A percentile compares a stretch with the other conserved stretches of the same genome.
Conservation (phyloP, 1,284 basidiomycete species). For the Wallemia hederae region DNA sequence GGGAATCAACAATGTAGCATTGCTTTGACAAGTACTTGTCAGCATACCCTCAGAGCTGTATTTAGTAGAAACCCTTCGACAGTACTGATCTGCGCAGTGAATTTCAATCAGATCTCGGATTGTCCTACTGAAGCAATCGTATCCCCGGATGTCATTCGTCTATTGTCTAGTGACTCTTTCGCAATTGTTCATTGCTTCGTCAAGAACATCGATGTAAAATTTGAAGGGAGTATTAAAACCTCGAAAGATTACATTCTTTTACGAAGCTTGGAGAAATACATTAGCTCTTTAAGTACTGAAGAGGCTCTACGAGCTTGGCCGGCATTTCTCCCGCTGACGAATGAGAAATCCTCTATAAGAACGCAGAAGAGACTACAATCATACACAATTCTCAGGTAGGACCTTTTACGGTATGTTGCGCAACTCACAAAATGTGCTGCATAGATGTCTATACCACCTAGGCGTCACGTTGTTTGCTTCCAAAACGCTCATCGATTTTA, state of each 20-base stretch:
- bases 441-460: background rate
- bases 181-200: background rate
- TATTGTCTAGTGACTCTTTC: background rate
- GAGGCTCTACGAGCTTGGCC: background rate
- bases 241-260: background rate
- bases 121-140: too few relatives aligned
- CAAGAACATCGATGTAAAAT: background rate
- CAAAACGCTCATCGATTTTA: background rate
- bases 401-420: background rate
- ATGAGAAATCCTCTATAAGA: background rate
- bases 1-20: too few relatives aligned
- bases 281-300: background rate
- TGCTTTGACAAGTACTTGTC: too few relatives aligned
- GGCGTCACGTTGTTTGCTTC: background rate
- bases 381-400: background rate
- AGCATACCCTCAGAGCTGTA: too few relatives aligned
- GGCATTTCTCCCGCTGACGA: background rate
- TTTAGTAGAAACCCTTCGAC: too few relatives aligned
- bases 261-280: background rate
- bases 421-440: background rate
- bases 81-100: too few relatives aligned
- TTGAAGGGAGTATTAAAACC: background rate
- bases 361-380: background rate
- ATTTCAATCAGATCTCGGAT: too few relatives aligned
- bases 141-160: background rate